Evolutionary conservation across 2,329 filamentous ascomycete genomes (phyloP), one percentile per base, ranked within the genome.

Genomic region (Epichloe festucae): DNA sequence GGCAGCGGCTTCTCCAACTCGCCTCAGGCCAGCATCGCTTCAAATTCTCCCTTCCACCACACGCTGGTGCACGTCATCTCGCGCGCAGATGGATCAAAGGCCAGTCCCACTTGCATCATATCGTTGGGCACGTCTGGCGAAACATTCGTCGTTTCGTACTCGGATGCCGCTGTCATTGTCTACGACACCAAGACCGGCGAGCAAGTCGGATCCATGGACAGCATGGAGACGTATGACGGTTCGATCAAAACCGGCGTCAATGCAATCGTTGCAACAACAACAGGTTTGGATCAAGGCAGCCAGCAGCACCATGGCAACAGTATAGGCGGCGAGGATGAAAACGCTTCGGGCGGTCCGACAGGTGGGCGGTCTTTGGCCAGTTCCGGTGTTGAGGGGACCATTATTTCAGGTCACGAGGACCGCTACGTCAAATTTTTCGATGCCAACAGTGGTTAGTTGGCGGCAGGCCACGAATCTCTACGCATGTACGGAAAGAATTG

Each of bases 381-480:
- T 49, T 88, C 85, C 52, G 86, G 86, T 36, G 83, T 95, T 1
- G 90, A 96, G 67, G 93, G 93, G 12, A 87, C 94, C 21, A 87
- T 98, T 53, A 96, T 98, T 57, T 94, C 87, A 55, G 93, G 93
- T 57, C 91, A 98, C 65, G 93, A 98, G 72, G 93, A 98, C 70
- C 84, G 87, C 60, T 96, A 89, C 63, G 89, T 98, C 60, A 79
- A 91, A 58, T 95, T 98, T 76, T 98, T 95, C 67, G 93, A 98
- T 74, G 93, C 93, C 56, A 97, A 98, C 65, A 95, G 89, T 70
- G 93, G 93, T 97, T 85, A 70, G 87, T 80, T 19, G 23, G 27
- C 43, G 17, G 39, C 44, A 34, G 44, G 4, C 15, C 12, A 38
- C 17, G 21, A n/a, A 15, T 8, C 5, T 11, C 41, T 11, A 5